These are phyloP conservation scores for Gossypium longicalyx DNA, from an alignment of 345 rosid genomes.

Conservation along the genomic window DNA sequence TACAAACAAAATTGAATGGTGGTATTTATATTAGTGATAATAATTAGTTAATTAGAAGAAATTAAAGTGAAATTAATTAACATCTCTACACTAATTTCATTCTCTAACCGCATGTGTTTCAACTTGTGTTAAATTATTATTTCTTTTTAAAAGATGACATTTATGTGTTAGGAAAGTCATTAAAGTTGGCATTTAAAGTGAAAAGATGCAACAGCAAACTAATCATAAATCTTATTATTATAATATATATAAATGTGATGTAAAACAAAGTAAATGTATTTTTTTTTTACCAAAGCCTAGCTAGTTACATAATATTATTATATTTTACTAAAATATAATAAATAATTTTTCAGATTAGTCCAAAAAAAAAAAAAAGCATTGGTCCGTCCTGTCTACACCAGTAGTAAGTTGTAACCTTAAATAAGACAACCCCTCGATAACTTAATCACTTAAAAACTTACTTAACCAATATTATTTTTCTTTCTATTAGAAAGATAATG, in stretches of 20 bases:
- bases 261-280: no score
- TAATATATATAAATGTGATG: no score
- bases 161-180: not conserved
- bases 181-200: not conserved
- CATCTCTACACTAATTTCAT: not conserved
- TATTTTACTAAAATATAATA: not conserved
- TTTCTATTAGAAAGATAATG: not conserved
- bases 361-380: not conserved
- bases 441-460: not conserved
- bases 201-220: slow-evolving; percentile 1
- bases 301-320: not conserved
- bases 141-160: not conserved
- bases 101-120: not conserved
- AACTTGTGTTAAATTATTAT: not conserved
- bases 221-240: no score
- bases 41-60: not conserved
- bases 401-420: not conserved
- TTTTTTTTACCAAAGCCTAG: no score
- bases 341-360: not conserved
- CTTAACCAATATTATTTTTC: not conserved
- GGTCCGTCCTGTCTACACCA: not conserved
- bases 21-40: no score
- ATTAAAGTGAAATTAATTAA: no score
- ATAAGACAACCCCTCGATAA: not conserved
- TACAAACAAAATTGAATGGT: not conserved